Conservation (phyloP, 495 filamentous ascomycete genomes). For the Hypoxylon trugodes region DNA sequence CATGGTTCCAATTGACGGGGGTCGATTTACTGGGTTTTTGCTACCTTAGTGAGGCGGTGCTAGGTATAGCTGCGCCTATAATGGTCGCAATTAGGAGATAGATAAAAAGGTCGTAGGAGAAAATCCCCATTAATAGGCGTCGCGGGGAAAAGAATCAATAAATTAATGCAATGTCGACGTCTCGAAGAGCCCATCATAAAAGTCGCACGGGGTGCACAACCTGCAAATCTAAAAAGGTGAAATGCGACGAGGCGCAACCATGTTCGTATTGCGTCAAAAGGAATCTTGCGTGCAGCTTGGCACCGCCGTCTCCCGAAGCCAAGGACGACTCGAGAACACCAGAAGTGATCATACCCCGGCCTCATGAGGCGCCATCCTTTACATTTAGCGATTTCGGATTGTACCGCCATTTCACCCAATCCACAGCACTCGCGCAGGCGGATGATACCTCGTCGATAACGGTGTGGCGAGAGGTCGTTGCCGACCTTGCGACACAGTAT, state of each 20-base stretch:
- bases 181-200: slow-evolving; percentile 30
- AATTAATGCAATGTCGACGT: slow-evolving; percentile 10
- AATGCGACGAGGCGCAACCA: slow-evolving; percentile 49
- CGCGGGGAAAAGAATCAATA: no score
- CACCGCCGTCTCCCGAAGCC: slow-evolving; percentile 3
- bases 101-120: no score
- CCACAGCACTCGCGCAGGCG: slow-evolving; percentile 23
- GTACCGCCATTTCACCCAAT: slow-evolving; percentile 24
- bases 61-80: no score
- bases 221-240: slow-evolving; percentile 55
- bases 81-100: no score
- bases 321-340: slow-evolving; percentile 1
- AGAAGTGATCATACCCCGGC: background rate
- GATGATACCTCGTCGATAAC: slow-evolving; percentile 21
- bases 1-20: no score
- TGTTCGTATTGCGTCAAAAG: slow-evolving; percentile 49
- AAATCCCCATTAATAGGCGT: no score
- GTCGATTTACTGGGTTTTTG: no score
- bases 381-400: slow-evolving; percentile 20
- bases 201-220: slow-evolving; percentile 43
- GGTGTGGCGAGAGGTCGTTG: slow-evolving; percentile 25
- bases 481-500: slow-evolving; percentile 29
- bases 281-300: slow-evolving; percentile 24
- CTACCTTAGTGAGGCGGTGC: no score
- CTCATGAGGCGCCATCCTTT: slow-evolving; percentile 18